Evolutionary conservation across 2,329 filamentous ascomycete genomes (phyloP).

Genomic region (Ambrosiella beaveri): DNA sequence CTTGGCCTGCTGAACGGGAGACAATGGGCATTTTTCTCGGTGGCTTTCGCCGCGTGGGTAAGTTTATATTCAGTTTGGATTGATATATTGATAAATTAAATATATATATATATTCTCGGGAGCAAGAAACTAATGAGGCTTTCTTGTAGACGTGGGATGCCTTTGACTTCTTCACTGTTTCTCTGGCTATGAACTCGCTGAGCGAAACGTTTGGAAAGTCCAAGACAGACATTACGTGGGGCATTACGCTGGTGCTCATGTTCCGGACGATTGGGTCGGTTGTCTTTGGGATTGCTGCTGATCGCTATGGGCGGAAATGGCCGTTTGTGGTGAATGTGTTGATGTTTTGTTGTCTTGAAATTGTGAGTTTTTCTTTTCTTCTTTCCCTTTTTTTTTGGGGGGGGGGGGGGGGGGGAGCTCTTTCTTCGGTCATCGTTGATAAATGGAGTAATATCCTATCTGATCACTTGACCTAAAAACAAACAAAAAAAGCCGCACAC

Average conservation of each 20-base stretch:
- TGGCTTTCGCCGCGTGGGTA: slow-evolving; percentile 41
- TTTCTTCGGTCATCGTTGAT: too few species aligned
- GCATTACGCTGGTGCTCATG: slow-evolving; percentile 58
- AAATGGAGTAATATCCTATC: too few species aligned
- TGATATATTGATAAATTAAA: not conserved
- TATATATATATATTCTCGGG: not conserved
- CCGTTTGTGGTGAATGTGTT: slow-evolving; percentile 71
- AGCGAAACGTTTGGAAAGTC: slow-evolving; percentile 30
- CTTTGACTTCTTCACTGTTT: slow-evolving; percentile 68
- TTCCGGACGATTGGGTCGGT: slow-evolving; percentile 60
- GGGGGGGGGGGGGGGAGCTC: too few species aligned
- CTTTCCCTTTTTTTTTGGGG: not conserved
- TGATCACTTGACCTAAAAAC: too few species aligned
- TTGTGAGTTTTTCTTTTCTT: slow-evolving; percentile 24
- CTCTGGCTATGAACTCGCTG: slow-evolving; percentile 59
- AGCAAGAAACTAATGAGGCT: slow-evolving; percentile 22
- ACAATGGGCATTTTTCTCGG: slow-evolving; percentile 38
- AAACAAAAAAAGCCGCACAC: too few species aligned
- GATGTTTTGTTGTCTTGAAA: slow-evolving; percentile 45
- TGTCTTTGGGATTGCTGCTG: slow-evolving; percentile 58
- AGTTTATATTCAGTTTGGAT: slow-evolving; percentile 13
- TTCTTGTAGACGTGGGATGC: slow-evolving; percentile 58
- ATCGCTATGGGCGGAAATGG: slow-evolving; percentile 68
- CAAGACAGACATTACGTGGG: slow-evolving; percentile 53
- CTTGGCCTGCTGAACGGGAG: slow-evolving; percentile 30